Evolutionary conservation across 2,329 filamentous ascomycete species (phyloP).

Genomic region (Cercospora sp.): DNA sequence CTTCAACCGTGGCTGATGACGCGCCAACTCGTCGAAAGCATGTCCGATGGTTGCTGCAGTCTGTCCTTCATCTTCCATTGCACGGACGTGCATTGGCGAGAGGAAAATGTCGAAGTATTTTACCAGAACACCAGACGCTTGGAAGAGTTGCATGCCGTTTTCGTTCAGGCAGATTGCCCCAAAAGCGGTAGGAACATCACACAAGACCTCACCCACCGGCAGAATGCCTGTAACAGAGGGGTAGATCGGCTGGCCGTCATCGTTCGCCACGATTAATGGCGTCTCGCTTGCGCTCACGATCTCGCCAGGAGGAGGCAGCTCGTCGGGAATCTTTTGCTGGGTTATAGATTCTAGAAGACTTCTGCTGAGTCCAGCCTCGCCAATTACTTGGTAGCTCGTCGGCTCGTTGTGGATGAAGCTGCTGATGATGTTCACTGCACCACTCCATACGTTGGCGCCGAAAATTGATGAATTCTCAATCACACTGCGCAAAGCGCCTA

Average conservation of each 20-base stretch:
- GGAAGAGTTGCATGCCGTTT: slow-evolving; percentile 81
- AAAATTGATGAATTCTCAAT: slow-evolving; percentile 77
- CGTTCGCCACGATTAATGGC: slow-evolving; percentile 14
- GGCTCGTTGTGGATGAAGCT: slow-evolving; percentile 99
- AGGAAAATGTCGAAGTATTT: slow-evolving; percentile 97
- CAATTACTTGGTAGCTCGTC: slow-evolving; percentile 93
- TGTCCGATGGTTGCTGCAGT: slow-evolving; percentile 73
- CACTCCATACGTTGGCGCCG: slow-evolving; percentile 94
- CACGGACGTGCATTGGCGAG: slow-evolving; percentile 82
- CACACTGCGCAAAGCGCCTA: slow-evolving; percentile 76
- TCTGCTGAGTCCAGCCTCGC: slow-evolving; percentile 86
- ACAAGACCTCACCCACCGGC: slow-evolving; percentile 84
- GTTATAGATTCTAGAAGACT: slow-evolving; percentile 82
- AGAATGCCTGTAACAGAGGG: slow-evolving; percentile 62
- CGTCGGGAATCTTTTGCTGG: slow-evolving; percentile 28
- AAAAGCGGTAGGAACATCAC: slow-evolving; percentile 80
- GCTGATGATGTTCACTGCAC: slow-evolving; percentile 84
- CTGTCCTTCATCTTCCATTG: slow-evolving; percentile 68
- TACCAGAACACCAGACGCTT: slow-evolving; percentile 76
- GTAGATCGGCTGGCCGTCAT: slow-evolving; percentile 30
- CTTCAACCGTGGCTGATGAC: slow-evolving; percentile 86
- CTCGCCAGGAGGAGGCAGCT: slow-evolving; percentile 30
- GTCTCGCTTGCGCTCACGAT: slow-evolving; percentile 21
- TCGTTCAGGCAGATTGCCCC: slow-evolving; percentile 93
- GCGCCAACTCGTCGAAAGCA: slow-evolving; percentile 89